phyloP scores from a whole-genome alignment of 2,329 filamentous ascomycete genomes.

The Chalara sp. region DNA sequence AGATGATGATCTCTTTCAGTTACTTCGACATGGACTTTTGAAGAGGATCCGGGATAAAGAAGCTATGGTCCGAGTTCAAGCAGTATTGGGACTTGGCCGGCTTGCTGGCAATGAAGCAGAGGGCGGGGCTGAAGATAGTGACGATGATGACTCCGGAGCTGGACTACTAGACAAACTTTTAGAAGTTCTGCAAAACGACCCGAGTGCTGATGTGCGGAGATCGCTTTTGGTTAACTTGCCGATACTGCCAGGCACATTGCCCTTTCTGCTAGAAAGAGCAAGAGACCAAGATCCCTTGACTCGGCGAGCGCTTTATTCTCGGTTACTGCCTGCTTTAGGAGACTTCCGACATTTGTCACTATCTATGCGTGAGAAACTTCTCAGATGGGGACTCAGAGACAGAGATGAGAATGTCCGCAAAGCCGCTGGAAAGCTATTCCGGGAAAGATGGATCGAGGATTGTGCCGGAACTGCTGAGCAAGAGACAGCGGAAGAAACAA shows the following conservation, averaged over 20 bases:
- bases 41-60: conserved; percentile 93
- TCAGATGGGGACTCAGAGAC: conserved; percentile 91
- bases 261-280: conserved; percentile 83
- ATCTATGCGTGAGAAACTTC: conserved; percentile 88
- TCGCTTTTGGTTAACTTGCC: conserved; percentile 88
- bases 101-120: conserved; percentile 74
- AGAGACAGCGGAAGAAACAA: conserved; percentile 40
- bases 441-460: conserved; percentile 96
- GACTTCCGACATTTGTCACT: conserved; percentile 93
- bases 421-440: conserved; percentile 82
- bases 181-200: conserved; percentile 86
- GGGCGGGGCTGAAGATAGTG: conserved; percentile 62
- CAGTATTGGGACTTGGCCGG: conserved; percentile 81
- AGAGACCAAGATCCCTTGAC: conserved; percentile 83
- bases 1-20: conserved; percentile 84
- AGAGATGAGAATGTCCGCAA: conserved; percentile 92
- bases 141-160: conserved; percentile 58
- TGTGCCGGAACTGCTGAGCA: conserved; percentile 64
- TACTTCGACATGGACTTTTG: conserved; percentile 70
- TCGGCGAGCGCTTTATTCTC: conserved; percentile 77
- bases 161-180: conserved; percentile 77
- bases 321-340: conserved; percentile 78
- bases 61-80: conserved; percentile 83
- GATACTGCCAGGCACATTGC: conserved; percentile 72
- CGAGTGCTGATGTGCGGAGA: conserved; percentile 85